phyloP scores from a whole-genome alignment of 768 basidiomycete genomes.

The Rhodosporidiobolus odoratus region DNA sequence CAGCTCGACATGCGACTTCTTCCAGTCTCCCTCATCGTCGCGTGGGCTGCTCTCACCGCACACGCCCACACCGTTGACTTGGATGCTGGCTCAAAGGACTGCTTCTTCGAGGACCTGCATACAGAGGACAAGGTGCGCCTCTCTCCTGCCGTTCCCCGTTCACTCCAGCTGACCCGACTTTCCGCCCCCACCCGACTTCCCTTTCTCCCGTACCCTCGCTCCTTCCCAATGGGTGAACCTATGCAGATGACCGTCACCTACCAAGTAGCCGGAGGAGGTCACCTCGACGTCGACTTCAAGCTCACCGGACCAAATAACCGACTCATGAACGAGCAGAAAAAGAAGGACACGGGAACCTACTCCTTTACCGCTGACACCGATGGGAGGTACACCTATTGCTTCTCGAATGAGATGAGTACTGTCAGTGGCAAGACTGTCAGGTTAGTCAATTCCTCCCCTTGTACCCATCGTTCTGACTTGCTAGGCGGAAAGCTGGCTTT shows the following conservation, averaged over 20 bases:
- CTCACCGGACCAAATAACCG: conserved; percentile 68
- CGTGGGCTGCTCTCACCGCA: background rate
- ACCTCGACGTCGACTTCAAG: conserved; percentile 97
- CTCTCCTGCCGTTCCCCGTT: background rate
- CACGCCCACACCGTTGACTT: conserved; percentile 51
- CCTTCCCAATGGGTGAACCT: background rate
- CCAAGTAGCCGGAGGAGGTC: conserved; percentile 95
- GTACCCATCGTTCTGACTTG: too few relatives aligned
- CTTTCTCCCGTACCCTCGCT: background rate
- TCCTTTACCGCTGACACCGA: conserved; percentile 81
- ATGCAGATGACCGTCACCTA: conserved; percentile 96
- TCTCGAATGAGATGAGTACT: conserved; percentile 97
- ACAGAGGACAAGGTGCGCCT: conserved; percentile 70
- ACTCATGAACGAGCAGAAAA: conserved; percentile 70
- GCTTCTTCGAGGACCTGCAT: conserved; percentile 93
- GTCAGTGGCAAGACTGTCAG: conserved; percentile 92
- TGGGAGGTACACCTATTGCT: conserved; percentile 90
- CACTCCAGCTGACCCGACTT: background rate
- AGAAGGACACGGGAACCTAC: conserved; percentile 80
- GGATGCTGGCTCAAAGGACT: conserved; percentile 75
- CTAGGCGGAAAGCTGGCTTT: conserved; percentile 6
- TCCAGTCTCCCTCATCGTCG: background rate
- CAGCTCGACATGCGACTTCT: background rate
- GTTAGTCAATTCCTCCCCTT: conserved; percentile 49
- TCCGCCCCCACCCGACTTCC: too few relatives aligned